Base-by-base conservation (phyloP, 2,329 filamentous ascomycete genomes). In the Neofusicoccum laricinum region DNA sequence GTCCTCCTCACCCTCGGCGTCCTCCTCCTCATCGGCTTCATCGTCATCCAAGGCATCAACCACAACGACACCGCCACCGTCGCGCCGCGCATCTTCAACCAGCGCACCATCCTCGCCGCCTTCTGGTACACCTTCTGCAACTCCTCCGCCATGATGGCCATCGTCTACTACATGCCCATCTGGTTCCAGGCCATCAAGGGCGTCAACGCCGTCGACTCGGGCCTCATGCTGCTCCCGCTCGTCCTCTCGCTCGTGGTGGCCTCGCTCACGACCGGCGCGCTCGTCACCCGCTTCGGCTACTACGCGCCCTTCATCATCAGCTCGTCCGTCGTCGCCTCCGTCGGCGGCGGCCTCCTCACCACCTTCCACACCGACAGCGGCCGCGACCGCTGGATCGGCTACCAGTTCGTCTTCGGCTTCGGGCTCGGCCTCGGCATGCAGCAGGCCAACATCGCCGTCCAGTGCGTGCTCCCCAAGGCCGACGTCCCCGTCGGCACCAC, bases 151-250 rank as follows among this genome's bases (percentile, higher is more conserved):
- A 80, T 80, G 71, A 67, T 81, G 65, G 68, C 79, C 25, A 72
- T 64, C 32, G 32, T 80, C 72, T 82, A 79, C 67, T 82, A 79
- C 68, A 71, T 82, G 59, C 78, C 71, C 64, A 82, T 77, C 75
- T 81, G 79, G 81, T 83, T 78, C 76, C 79, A 82, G 67, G 80
- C 80, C 19, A 80, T 83, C 72, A 80, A 83, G 65, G 78, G 78
- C 11, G 77, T 73, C 1, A 75, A 73, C 0, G 79, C 81, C 7
- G 77, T 77, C 25, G 77, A 79, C 38, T 82, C 80, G 15, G 81
- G 80, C 12, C 81, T 83, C 66, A 64, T 64, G 63, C 77, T 78
- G 72, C 80, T 81, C 64, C 72, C 82, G 6, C 79, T 81, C 14
- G 71, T 81, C 50, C 74, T 83, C 32, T 75, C 75, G 30, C 79